Base-by-base conservation (phyloP, 495 filamentous ascomycete species). In the Platismatia glauca region DNA sequence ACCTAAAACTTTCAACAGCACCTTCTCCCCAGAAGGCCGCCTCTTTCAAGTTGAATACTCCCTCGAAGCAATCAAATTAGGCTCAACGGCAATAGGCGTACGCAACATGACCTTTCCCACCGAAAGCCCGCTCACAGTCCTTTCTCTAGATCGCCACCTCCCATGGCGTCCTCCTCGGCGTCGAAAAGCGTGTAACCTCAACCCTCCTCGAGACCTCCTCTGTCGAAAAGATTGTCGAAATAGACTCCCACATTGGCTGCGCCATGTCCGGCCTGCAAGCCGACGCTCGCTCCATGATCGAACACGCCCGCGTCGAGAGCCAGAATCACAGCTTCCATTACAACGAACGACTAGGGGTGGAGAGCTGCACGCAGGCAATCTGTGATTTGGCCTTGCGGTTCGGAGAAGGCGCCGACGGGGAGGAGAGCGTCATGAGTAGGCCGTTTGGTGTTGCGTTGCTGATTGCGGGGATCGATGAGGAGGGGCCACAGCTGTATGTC, bases 41-140 rank as follows among this genome's bases (percentile, higher is more conserved):
- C 88, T 98, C 75, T 98, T 98, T 85, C 94, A 98, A 82, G 94
- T 98, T 79, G 94, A 98, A 88, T 98, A 98, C 84, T 97, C 95
- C 62, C 89, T 98, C 66, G 94, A 98, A 84, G 94, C 94, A 75
- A 98, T 98, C 84, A 98, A 98, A 78, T 90, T 97, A 69, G 94
- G 94, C 70, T 94, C 89, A 61, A 98, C 94, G 64, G 94, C 94
- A 69, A 98, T 98, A 79, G 94, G 94, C 71, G 91, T 89, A 86
- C 61, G 78, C 52, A 29, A 27, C 48, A 64, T 62, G 39, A 59
- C 20, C 29, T 55, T 43, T 52, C 63, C 31, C 0, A 58, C 64
- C 57, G 37, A 8, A n/a, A 53, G 53, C 39, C 35, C 52, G 4
- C 22, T 31, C 37, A 59, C 59, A 67, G 22, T 46, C 43, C 52